These are phyloP conservation scores for Penicillium chermesinum DNA, from an alignment of 495 filamentous ascomycete species.

Conservation along the genomic window DNA sequence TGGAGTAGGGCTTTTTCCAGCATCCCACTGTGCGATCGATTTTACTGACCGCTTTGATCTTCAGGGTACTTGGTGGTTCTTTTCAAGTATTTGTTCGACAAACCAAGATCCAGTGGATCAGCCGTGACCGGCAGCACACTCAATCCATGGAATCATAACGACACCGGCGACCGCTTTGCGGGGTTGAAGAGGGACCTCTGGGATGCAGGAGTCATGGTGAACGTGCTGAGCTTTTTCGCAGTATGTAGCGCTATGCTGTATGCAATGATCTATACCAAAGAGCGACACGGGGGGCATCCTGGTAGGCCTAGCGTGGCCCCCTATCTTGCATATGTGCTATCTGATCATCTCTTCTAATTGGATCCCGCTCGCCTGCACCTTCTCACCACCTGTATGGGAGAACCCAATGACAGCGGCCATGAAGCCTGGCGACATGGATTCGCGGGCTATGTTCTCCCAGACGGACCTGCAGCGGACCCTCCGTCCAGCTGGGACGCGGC, in stretches of 20 bases:
- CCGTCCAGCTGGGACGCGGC: not conserved
- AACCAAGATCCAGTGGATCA: constrained; percentile 27
- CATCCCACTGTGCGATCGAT: too few species aligned
- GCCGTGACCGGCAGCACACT: constrained; percentile 35
- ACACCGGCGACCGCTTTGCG: constrained; percentile 3
- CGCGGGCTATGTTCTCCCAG: not conserved
- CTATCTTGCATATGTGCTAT: constrained; percentile 25
- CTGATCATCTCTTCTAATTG: constrained; percentile 19
- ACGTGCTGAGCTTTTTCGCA: constrained; percentile 13
- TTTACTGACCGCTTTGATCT: too few species aligned
- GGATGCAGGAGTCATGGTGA: constrained; percentile 22
- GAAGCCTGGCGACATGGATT: not conserved
- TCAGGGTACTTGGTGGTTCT: constrained; percentile 22
- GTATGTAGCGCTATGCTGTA: constrained; percentile 11
- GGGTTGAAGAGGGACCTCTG: constrained; percentile 15
- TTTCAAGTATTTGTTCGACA: constrained; percentile 27
- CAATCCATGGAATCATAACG: constrained; percentile 23
- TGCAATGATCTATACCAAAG: not conserved
- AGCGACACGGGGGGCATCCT: constrained; percentile 3
- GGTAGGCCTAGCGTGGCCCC: constrained; percentile 24
- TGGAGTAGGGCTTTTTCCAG: constrained; percentile 18
- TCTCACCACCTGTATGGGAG: constrained; percentile 15
- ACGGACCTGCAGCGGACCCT: not conserved
- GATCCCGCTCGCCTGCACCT: constrained; percentile 26
- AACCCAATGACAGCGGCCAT: not conserved